phyloP scores from a whole-genome alignment of 306 rosid species.

The Quercus aquifolioides region DNA sequence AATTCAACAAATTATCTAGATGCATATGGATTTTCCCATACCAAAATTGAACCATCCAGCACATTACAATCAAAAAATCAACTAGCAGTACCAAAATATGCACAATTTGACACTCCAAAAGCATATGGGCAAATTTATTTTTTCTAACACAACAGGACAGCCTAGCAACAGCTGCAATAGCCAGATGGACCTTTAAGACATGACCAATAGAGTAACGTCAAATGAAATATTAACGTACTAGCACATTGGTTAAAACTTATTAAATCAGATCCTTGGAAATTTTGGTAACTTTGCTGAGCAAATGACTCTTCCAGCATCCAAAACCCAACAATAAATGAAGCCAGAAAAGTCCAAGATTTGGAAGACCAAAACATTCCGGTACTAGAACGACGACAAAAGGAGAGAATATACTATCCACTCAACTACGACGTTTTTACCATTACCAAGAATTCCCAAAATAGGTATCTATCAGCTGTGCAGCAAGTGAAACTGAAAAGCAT shows the following conservation, averaged over 20 bases:
- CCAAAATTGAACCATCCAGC: background rate
- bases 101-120: background rate
- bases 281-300: background rate
- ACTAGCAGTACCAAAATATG: background rate
- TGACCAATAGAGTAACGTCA: background rate
- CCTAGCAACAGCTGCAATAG: background rate
- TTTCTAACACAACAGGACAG: background rate
- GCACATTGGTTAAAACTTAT: background rate
- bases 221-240: background rate
- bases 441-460: background rate
- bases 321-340: background rate
- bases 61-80: background rate
- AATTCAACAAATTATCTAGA: background rate
- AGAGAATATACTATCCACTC: background rate
- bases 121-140: background rate
- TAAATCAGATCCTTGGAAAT: background rate
- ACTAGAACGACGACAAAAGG: background rate
- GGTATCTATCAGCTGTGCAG: background rate
- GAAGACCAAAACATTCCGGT: background rate
- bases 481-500: background rate
- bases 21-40: background rate
- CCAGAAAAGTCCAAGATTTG: slow-evolving; percentile 1
- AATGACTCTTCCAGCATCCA: background rate
- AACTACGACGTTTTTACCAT: background rate
- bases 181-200: background rate